Base-by-base conservation (phyloP, 2,329 filamentous ascomycete species). In the Aspergillus chevalieri region DNA sequence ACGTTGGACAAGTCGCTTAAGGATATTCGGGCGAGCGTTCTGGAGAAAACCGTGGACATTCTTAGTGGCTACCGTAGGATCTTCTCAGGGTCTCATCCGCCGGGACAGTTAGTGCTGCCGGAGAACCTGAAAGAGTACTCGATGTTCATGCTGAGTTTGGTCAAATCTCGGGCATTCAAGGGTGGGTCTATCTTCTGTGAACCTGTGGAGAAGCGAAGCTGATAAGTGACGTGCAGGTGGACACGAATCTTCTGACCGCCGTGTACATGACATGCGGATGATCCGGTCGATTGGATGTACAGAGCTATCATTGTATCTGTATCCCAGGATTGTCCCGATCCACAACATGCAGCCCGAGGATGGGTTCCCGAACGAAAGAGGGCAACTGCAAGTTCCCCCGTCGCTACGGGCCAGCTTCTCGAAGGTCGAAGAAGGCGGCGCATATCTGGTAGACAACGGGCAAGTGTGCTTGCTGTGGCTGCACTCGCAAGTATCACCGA, bases 41-140 rank as follows among this genome's bases (percentile, higher is more conserved):
- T 87, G 1, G 93, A 97, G 70, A 93, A 91, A 72, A 90, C 89
- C 0, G 89, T 96, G 50, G 92, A 97, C 63, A 87, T 97, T 47
- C 81, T 97, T 51, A 87, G 91, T 24, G 86, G 85, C 48, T 97
- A 98, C 70, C 84, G 93, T 57, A 97, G 95, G 73, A 86, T 95
- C 70, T 93, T 93, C 60, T 87, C 89, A 2, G 87, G 87, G 50
- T 81, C 84, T 2, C 89, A 95, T 63, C 92, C 93, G 7, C 88
- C 91, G 1, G 89, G 90, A 4, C 91, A 98, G 69, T 81, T 98
- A 26, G 90, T 98, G 26, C 83, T 98, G 71, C 93, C 93, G 0
- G 93, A 98, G 72, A 88, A 92, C 57, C 80, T 98, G 26, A 97
- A 97, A 67, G 93, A 98, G 66, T 91, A 95, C 61, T 84, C 87